Conservation (phyloP, 2,329 filamentous ascomycete species). For the Colletotrichum magnum region DNA sequence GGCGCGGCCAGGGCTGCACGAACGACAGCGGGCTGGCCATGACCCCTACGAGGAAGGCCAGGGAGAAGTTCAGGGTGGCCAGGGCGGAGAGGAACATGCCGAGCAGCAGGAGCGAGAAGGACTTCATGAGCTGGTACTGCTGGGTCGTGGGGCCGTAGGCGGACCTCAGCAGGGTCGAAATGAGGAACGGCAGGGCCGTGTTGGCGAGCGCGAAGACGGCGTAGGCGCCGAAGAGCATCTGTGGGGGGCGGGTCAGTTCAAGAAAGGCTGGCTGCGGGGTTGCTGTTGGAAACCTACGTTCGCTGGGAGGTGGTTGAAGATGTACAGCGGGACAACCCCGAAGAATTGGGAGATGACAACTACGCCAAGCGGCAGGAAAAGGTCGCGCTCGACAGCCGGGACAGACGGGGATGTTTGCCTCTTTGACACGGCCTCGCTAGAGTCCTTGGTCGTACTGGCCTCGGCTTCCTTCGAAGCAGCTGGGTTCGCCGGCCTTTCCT, state of each 20-base stretch:
- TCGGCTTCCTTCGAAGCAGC: constrained; percentile 12
- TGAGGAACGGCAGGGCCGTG: constrained; percentile 67
- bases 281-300: constrained; percentile 63
- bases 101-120: constrained; percentile 91
- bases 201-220: constrained; percentile 69
- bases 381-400: constrained; percentile 69
- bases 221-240: constrained; percentile 60
- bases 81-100: constrained; percentile 94
- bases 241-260: not conserved
- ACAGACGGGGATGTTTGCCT: not conserved
- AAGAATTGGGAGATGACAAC: constrained; percentile 82
- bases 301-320: constrained; percentile 83
- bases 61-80: constrained; percentile 95
- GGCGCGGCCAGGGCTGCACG: constrained; percentile 63
- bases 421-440: constrained; percentile 15
- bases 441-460: not conserved
- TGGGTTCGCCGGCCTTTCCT: constrained; percentile 36
- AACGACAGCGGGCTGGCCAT: constrained; percentile 86
- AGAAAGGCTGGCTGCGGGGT: not conserved
- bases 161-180: constrained; percentile 68
- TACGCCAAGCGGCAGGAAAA: constrained; percentile 81
- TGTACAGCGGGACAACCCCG: constrained; percentile 84
- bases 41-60: constrained; percentile 87
- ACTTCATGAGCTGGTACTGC: constrained; percentile 85
- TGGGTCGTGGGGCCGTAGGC: constrained; percentile 71